Conservation (phyloP, 768 basidiomycete genomes). For the Boletus rubropictus region DNA sequence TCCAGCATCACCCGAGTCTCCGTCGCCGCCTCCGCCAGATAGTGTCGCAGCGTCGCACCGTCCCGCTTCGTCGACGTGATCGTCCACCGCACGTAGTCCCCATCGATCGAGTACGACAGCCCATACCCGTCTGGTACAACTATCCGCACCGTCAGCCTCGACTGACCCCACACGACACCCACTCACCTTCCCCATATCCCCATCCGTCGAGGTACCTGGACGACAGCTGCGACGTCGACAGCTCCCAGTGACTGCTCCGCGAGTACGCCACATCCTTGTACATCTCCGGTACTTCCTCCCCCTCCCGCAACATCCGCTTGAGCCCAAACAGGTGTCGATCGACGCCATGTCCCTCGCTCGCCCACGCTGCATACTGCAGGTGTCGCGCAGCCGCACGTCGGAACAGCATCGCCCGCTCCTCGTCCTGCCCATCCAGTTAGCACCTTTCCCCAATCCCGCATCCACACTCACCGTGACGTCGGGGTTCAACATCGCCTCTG, state of each 20-base stretch:
- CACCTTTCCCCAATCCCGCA: not conserved
- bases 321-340: slow-evolving; percentile 94
- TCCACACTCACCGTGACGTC: slow-evolving; percentile 38
- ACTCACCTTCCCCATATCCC: slow-evolving; percentile 90
- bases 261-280: slow-evolving; percentile 69
- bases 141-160: slow-evolving; percentile 25
- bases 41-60: slow-evolving; percentile 56
- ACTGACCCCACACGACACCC: not conserved
- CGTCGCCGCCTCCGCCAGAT: slow-evolving; percentile 73
- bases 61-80: slow-evolving; percentile 66
- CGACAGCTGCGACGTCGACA: slow-evolving; percentile 85
- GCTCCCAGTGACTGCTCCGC: slow-evolving; percentile 82
- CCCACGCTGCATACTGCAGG: slow-evolving; percentile 82
- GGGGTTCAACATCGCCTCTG: slow-evolving; percentile 78
- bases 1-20: slow-evolving; percentile 76
- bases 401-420: slow-evolving; percentile 60
- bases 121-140: slow-evolving; percentile 93
- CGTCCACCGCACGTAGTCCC: slow-evolving; percentile 83
- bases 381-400: slow-evolving; percentile 74
- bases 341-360: slow-evolving; percentile 90
- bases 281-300: slow-evolving; percentile 66
- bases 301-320: slow-evolving; percentile 70
- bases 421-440: slow-evolving; percentile 36
- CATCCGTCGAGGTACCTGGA: slow-evolving; percentile 83
- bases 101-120: slow-evolving; percentile 83